phyloP scores from a whole-genome alignment of 306 rosid species.

The Dryas drummondii region DNA sequence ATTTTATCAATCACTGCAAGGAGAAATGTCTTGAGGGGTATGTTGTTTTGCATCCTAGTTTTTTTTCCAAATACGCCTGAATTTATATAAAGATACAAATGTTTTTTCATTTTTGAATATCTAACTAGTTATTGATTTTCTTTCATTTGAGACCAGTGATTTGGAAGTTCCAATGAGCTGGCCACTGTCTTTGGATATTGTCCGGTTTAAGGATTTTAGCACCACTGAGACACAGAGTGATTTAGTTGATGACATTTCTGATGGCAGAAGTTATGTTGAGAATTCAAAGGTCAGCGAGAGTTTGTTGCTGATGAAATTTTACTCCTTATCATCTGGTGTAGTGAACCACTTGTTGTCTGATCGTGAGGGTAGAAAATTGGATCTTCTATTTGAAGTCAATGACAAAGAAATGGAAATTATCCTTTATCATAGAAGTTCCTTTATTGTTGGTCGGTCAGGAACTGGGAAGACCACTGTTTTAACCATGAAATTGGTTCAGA shows the following conservation, averaged over 20 bases:
- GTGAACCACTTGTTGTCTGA: slow-evolving; percentile 58
- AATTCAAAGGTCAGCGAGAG: slow-evolving; percentile 74
- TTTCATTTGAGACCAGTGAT: slow-evolving; percentile 27
- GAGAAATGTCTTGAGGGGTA: slow-evolving; percentile 56
- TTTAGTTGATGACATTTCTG: slow-evolving; percentile 26
- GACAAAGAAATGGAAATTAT: slow-evolving; percentile 63
- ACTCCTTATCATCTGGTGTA: slow-evolving; percentile 44
- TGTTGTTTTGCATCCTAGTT: slow-evolving; percentile 13
- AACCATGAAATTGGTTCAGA: slow-evolving; percentile 63
- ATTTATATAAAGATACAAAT: background rate
- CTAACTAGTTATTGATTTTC: background rate
- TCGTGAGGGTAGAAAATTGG: slow-evolving; percentile 44
- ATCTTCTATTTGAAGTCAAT: slow-evolving; percentile 70
- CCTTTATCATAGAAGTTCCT: slow-evolving; percentile 47
- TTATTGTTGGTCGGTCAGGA: slow-evolving; percentile 74
- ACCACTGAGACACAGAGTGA: slow-evolving; percentile 27
- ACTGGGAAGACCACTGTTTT: slow-evolving; percentile 84
- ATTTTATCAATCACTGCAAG: slow-evolving; percentile 47
- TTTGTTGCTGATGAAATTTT: slow-evolving; percentile 73
- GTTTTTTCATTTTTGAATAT: background rate
- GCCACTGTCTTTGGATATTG: slow-evolving; percentile 38
- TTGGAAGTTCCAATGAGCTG: slow-evolving; percentile 58
- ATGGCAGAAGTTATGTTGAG: slow-evolving; percentile 58
- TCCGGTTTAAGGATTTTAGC: slow-evolving; percentile 34
- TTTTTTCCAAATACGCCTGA: background rate